A percentile compares a stretch with the other conserved stretches of the same genome.
Evolutionary conservation across 306 rosid genomes (phyloP).

Genomic region (Calophaca sinica): DNA sequence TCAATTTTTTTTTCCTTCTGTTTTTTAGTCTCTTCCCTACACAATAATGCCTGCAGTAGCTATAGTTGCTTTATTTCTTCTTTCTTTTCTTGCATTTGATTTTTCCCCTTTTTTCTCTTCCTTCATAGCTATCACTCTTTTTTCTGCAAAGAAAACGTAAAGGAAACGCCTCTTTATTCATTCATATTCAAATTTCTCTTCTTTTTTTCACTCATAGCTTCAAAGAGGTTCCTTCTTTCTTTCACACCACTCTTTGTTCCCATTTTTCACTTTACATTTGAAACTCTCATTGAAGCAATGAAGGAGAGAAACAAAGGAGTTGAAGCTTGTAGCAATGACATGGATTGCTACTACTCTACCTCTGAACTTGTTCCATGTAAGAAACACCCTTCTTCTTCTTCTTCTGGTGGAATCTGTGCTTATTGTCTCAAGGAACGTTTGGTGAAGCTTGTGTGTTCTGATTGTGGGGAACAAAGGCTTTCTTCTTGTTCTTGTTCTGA

Average conservation of each 20-base stretch:
- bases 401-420: constrained; percentile 92
- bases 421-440: constrained; percentile 87
- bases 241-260: constrained; percentile 4
- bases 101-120: constrained; percentile 44
- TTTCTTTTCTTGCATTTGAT: background rate
- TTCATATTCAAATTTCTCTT: constrained; percentile 51
- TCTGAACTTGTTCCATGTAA: constrained; percentile 71
- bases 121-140: constrained; percentile 50
- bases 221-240: constrained; percentile 44
- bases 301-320: constrained; percentile 82
- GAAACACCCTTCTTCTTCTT: constrained; percentile 85
- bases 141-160: constrained; percentile 78
- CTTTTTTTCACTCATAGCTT: constrained; percentile 46
- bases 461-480: constrained; percentile 98
- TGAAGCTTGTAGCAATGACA: constrained; percentile 57
- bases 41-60: constrained; percentile 78
- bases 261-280: constrained; percentile 45
- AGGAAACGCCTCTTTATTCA: constrained; percentile 72
- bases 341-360: constrained; percentile 78
- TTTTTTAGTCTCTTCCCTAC: constrained; percentile 61
- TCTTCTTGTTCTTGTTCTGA: constrained; percentile 99
- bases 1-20: constrained; percentile 53
- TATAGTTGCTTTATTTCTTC: constrained; percentile 44
- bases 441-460: constrained; percentile 84
- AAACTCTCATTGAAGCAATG: constrained; percentile 51